phyloP scores from a whole-genome alignment of 2,329 filamentous ascomycete species.

The Fusarium scirpi region DNA sequence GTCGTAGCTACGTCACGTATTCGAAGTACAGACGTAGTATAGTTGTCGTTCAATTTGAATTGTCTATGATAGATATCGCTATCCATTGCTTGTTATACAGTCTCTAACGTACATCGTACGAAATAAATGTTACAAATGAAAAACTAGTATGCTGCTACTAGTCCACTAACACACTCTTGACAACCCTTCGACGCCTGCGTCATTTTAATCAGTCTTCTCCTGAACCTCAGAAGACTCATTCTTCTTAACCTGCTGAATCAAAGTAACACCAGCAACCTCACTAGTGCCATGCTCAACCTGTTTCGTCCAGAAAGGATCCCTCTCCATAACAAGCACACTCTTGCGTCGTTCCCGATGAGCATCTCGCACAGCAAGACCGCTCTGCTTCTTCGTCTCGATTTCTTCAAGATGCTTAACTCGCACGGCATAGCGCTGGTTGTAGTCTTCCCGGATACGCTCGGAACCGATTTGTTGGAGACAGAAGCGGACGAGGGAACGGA shows the following conservation, averaged over 20 bases:
- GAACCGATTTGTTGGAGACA: conserved; percentile 55
- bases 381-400: conserved; percentile 54
- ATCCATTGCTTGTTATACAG: background rate
- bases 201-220: conserved; percentile 33
- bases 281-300: conserved; percentile 57
- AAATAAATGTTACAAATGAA: background rate
- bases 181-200: background rate
- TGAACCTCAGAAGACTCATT: conserved; percentile 19
- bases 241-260: conserved; percentile 51
- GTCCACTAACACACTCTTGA: background rate
- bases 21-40: too few relatives aligned
- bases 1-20: too few relatives aligned
- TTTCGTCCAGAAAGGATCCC: conserved; percentile 57
- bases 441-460: conserved; percentile 55
- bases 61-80: background rate
- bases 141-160: background rate
- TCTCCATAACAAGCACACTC: conserved; percentile 50
- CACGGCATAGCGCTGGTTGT: conserved; percentile 54
- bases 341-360: conserved; percentile 55
- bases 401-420: conserved; percentile 55
- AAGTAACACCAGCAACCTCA: conserved; percentile 48
- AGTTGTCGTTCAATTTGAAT: background rate
- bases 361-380: conserved; percentile 49
- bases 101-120: background rate
- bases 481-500: conserved; percentile 59